Evolutionary conservation across 345 rosid species (phyloP), one percentile per base, ranked within the genome.

Genomic region (Lumnitzera racemosa): DNA sequence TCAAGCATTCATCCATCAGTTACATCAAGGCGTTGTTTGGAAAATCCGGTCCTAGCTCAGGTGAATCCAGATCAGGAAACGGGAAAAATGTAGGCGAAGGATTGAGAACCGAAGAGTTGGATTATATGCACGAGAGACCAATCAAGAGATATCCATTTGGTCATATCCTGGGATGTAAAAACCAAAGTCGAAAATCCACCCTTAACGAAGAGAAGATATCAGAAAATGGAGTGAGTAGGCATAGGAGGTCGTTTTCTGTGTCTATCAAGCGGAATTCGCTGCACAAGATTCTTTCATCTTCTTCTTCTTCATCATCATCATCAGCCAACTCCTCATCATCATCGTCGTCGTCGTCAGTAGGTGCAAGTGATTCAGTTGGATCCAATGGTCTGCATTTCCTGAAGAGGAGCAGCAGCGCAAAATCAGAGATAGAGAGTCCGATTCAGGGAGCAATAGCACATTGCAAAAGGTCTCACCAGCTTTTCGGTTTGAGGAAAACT

Each of bases 221-320:
- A 1, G 70, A 76, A 31, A 66, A 58, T 14, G 52, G 59, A 14
- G 65, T 51, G 8, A 61, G 76, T 47, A 55, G 67, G 56, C 76
- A 83, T 51, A 83, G 98, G 71, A 89, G 91, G 74, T 89, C 98
- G 14, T 92, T 92, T 66, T 84, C 96, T 0, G 76, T 86, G 58
- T 85, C 83, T 8, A 80, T 85, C 64, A 80, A 78, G 55, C 50
- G 83, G 59, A 76, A 82, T 68, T 72, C 88, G 11, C 63, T 77
- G 15, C 80, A 78, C 64, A 81, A 67, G 67, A 67, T 72, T 29
- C 11, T 36, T 9, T 36, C 11, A 36, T 67, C 83, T 13, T 59
- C 66, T 27, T 67, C 83, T 13, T 59, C 66, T 27, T 67, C 76
- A 20, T 69, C 84, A 4, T 55, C 79, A 23, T 74, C 68, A 24